phyloP scores from a whole-genome alignment of 371 early-diverging fungal genomes.

The Mortierella sp. region DNA sequence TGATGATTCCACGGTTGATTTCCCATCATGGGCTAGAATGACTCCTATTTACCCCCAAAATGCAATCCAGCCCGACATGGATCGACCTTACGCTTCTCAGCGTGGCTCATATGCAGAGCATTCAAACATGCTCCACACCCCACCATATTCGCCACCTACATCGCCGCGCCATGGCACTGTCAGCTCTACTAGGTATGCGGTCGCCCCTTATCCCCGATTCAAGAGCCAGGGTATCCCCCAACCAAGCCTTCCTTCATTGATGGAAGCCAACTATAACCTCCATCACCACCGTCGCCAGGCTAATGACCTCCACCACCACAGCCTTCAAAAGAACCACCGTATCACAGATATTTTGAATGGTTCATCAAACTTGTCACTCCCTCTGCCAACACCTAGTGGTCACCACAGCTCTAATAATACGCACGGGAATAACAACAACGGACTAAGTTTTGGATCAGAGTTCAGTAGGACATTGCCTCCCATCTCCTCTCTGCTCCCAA shows the following conservation, averaged over 20 bases:
- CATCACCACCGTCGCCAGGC: conserved; percentile 50
- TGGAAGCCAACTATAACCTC: conserved; percentile 52
- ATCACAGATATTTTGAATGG: conserved; percentile 56
- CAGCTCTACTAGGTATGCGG: conserved; percentile 44
- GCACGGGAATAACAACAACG: conserved; percentile 33
- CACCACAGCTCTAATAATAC: too few relatives aligned
- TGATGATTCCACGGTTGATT: conserved; percentile 39
- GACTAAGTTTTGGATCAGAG: conserved; percentile 44
- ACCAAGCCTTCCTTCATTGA: conserved; percentile 31
- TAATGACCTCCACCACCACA: conserved; percentile 13
- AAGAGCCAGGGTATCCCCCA: conserved; percentile 30
- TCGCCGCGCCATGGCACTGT: conserved; percentile 52
- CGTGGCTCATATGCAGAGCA: conserved; percentile 10
- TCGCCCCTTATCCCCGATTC: conserved; percentile 55
- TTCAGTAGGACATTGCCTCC: conserved; percentile 52
- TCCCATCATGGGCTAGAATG: conserved; percentile 55
- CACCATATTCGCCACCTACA: conserved; percentile 55
- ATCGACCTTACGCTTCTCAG: conserved; percentile 24
- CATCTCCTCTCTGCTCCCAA: conserved; percentile 55
- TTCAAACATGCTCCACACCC: conserved; percentile 48
- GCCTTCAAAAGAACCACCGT: conserved; percentile 33
- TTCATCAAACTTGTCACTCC: conserved; percentile 59
- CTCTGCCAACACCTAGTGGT: conserved; percentile 64
- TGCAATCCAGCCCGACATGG: conserved; percentile 30
- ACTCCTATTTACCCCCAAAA: conserved; percentile 52